Evolutionary conservation across 1,284 basidiomycete species (phyloP), one percentile per base, ranked within the genome.

Genomic region (Amylostereum chailletii): DNA sequence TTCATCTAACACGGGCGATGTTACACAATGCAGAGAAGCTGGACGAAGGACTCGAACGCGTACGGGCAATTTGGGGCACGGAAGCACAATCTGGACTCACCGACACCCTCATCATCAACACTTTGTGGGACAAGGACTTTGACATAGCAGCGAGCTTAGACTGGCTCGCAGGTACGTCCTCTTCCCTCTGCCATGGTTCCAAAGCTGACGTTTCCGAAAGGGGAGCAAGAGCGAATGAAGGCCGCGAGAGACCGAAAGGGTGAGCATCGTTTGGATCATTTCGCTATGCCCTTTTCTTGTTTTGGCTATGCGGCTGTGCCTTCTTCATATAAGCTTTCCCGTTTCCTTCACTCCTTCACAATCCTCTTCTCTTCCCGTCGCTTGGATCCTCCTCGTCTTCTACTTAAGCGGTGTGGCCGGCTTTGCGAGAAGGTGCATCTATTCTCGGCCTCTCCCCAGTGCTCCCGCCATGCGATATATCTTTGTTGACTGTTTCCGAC

Each of bases 71-170:
- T 11, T 65, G 96, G 38, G 91, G 90, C 27, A 71, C 79, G 53
- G 74, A 83, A 61, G 75, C 74, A 5, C 60, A 70, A 40, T 84
- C 83, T 34, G 83, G 81, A 11, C 69, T 95, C 45, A 72, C 85
- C 36, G 90, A 95, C 62, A 65, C 70, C 38, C 75, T 80, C 46
- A 88, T 99, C 64, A 81, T 79, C 60, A 87, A 94, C 57, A 76
- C 79, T 1, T 71, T 98, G 42, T 98, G 93, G 87, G 84, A 98
- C 58, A 82, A 75, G 58, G 90, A 89, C 68, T 98, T 96, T 60
- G 85, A 97, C 60, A 77, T 89, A 19, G 82, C 91, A 39, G 77
- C 84, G 60, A 83, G 89, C 4, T 69, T 94, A 10, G 68, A 79
- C 37, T 89, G 83, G 76, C 71, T 93, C 29, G 58, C 86, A 40